phyloP scores from a whole-genome alignment of 1,139 yeast species.

The Kluyveromyces sp. region DNA sequence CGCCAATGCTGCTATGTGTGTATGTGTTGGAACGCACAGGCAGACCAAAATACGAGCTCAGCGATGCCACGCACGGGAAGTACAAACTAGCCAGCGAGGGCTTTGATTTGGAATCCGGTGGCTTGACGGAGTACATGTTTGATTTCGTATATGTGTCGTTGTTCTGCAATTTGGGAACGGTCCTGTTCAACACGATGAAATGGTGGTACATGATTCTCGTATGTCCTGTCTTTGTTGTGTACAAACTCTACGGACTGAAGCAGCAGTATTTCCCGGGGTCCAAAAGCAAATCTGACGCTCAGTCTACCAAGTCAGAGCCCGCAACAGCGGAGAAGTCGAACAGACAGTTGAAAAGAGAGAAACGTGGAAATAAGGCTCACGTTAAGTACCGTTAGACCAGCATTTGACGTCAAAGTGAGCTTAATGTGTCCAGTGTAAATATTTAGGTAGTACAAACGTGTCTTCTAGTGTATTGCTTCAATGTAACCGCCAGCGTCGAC shows the following conservation, averaged over 20 bases:
- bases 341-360: slow-evolving; percentile 31
- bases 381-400: slow-evolving; percentile 20
- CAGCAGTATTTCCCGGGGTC: slow-evolving; percentile 14
- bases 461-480: too few species aligned
- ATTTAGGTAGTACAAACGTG: neutral
- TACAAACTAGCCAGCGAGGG: slow-evolving; percentile 20
- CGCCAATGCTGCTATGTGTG: slow-evolving; percentile 22
- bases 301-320: slow-evolving; percentile 7
- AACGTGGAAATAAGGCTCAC: slow-evolving; percentile 25
- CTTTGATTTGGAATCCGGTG: slow-evolving; percentile 23
- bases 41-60: slow-evolving; percentile 21
- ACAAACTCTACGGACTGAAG: slow-evolving; percentile 24
- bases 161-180: slow-evolving; percentile 22
- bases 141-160: slow-evolving; percentile 29
- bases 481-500: too few species aligned
- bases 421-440: neutral
- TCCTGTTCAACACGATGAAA: slow-evolving; percentile 23
- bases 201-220: slow-evolving; percentile 21
- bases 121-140: slow-evolving; percentile 27
- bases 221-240: slow-evolving; percentile 24
- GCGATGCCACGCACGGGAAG: slow-evolving; percentile 10
- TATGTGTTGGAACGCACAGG: slow-evolving; percentile 27
- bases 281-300: slow-evolving; percentile 5
- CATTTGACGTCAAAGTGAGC: neutral
- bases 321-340: slow-evolving; percentile 21